Evolutionary conservation across 2,329 filamentous ascomycete genomes (phyloP), one percentile per base, ranked within the genome.

Genomic region (Fusarium agapanthi): DNA sequence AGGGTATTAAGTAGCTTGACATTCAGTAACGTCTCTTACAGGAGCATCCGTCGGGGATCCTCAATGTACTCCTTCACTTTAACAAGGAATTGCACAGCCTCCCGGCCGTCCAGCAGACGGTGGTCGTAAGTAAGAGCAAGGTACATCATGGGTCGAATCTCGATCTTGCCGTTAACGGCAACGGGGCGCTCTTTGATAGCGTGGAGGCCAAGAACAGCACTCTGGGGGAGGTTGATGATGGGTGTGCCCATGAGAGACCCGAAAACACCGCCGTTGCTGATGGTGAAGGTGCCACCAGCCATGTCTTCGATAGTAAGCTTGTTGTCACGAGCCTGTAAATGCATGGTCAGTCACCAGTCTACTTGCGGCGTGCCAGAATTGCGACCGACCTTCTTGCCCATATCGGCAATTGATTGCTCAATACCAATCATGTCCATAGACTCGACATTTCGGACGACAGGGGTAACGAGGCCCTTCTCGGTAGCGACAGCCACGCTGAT

Each of bases 101-200:
- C 95, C 81, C 95, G 91, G 56, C 96, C 96, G 82, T 98, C 96
- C 30, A 99, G 88, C 55, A 99, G 90, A 80, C 96, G 93, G 85
- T 99, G 96, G 82, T 99, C 96, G 81, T 99, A 99, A 20, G 96
- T 99, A 67, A 99, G 88, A 45, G 96, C 96, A 73, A 99, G 89
- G 83, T 97, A 98, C 96, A 99, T 99, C 95, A 99, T 98, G n/a
- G 96, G 96, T 75, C 96, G 90, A 76, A 97, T 93, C 83, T 98
- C 95, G 65, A 98, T 88, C 86, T 98, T 97, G 79, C 96, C 96
- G 79, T 98, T 95, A 70, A 98, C 87, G 32, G 89, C 95, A 58
- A 98, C 91, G 6, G 95, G 91, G 79, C 93, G 93, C 61, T 99
- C 95, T 87, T 99, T 99, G 84, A 98, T 98, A 51, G 95, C 95